Conservation (phyloP, 106 monocot species). For the Allium cepa region DNA sequence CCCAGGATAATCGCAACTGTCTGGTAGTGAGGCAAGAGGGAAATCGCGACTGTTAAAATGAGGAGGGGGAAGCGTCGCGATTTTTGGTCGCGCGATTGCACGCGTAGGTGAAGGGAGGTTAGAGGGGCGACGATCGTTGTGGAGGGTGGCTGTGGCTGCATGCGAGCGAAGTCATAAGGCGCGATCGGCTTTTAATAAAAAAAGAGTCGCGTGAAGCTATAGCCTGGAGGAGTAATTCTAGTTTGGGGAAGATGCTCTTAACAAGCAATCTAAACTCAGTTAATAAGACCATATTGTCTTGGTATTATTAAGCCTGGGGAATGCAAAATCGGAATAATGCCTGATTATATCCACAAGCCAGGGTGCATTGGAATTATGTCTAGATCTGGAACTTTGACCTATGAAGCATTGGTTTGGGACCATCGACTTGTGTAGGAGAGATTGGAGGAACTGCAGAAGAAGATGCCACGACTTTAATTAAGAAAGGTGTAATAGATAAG, state of each 20-base stretch:
- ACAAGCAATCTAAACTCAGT: conserved; percentile 84
- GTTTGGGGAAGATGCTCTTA: conserved; percentile 98
- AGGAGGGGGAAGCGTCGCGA: too few species aligned
- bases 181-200: too few species aligned
- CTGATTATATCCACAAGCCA: conserved; percentile 99
- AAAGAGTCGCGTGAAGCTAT: too few species aligned
- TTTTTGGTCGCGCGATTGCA: too few species aligned
- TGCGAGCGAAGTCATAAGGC: too few species aligned
- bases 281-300: conserved; percentile 97
- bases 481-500: conserved; percentile 69
- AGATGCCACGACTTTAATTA: conserved; percentile 92
- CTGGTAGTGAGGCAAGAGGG: too few species aligned
- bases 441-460: conserved; percentile 99
- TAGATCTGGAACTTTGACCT: conserved; percentile 96
- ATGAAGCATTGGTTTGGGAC: conserved; percentile 98
- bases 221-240: conserved; percentile 75
- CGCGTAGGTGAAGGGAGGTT: too few species aligned
- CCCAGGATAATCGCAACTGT: too few species aligned
- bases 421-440: conserved; percentile 97
- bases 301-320: conserved; percentile 99
- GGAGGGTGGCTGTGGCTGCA: too few species aligned
- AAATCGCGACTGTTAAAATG: too few species aligned
- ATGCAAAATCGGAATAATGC: conserved; percentile 99
- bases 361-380: conserved; percentile 94
- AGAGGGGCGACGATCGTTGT: too few species aligned